Base-by-base conservation (phyloP, 352 stramenopile genomes). In the Globisporangium acanthophoron region DNA sequence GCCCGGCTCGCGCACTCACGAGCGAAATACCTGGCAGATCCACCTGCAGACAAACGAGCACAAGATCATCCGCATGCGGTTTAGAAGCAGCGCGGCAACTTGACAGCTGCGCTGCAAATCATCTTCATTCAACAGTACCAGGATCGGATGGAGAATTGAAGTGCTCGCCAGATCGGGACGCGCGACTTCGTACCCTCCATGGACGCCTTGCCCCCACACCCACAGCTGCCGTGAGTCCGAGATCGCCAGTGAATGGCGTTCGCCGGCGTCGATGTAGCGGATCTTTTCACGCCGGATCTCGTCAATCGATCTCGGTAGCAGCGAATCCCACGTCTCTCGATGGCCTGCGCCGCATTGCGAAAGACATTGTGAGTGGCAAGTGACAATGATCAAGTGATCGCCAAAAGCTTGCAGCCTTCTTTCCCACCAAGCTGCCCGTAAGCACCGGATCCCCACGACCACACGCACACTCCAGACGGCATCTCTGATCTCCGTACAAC, bases 181-280 rank as follows among this genome's bases (percentile, higher is more conserved):
- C 9, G 68, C 40, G 0, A 78, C 54, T 2, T 87, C 68, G 29
- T 81, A 69, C 13, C 72, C 64, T 33, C 76, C 80, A 47, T 89
- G 80, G 31, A 90, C 66, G 0, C 84, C 81, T 57, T 90, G 71
- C 0, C 84, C 84, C 84, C 84, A 93, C 8, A 85, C 29, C 81
- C 84, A 93, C n/a, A 93, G 60, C 16, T 83, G 56, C 39, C 66
- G 70, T 8, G 46, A 62, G 2, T 85, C 77, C 3, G 84, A 89
- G 43, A 93, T 74, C 13, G 84, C 84, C 27, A 91, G 29, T 3
- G 84, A 93, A 47, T 93, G 84, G 3, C 70, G 67, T 50, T 88
- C 70, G 0, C 81, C 84, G 9, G 77, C 81, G 53, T 88, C 74
- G n/a, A 93, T 73, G 35, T 62, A 85, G 0, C 55, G 64, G 46